Percentiles rank a stretch among this genome's conserved stretches.
These are phyloP conservation scores for Coemansia umbellata DNA, from an alignment of 192 early-diverging fungal genomes.

Conservation along the genomic window DNA sequence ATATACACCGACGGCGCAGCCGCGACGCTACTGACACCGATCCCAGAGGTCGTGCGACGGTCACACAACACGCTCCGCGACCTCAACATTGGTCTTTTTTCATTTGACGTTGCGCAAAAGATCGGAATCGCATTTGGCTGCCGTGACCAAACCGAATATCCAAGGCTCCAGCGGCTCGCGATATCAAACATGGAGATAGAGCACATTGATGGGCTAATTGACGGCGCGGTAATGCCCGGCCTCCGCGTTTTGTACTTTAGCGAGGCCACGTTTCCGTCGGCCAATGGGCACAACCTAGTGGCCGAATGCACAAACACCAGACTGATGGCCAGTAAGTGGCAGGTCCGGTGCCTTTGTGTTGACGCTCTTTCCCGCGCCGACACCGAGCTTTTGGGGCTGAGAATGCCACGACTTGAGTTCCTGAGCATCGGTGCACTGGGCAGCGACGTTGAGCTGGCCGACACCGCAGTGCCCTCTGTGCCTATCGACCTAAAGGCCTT, in stretches of 20 bases:
- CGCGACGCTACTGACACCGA: background rate
- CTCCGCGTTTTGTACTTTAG: slow-evolving; percentile 19
- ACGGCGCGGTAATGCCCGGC: slow-evolving; percentile 5
- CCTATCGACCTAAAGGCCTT: background rate
- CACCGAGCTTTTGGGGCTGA: background rate
- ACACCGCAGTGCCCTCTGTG: background rate
- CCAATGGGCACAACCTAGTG: slow-evolving; percentile 2
- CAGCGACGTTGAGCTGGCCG: slow-evolving; percentile 11
- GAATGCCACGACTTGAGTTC: slow-evolving; percentile 9
- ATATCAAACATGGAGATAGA: slow-evolving; percentile 4
- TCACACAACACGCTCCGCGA: slow-evolving; percentile 10
- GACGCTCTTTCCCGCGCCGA: slow-evolving; percentile 18
- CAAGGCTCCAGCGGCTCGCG: slow-evolving; percentile 15
- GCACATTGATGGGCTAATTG: background rate
- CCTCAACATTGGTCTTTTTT: slow-evolving; percentile 17
- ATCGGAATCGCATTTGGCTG: background rate
- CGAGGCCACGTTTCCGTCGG: slow-evolving; percentile 11
- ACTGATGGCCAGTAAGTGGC: slow-evolving; percentile 7
- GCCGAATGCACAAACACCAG: background rate
- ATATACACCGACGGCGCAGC: slow-evolving; percentile 14
- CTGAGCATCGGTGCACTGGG: slow-evolving; percentile 22
- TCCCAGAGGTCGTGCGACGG: slow-evolving; percentile 2
- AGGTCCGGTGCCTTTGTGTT: slow-evolving; percentile 8
- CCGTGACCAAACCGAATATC: slow-evolving; percentile 1
- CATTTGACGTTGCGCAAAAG: background rate